Percentiles rank a stretch among this genome's conserved stretches.
Conservation (phyloP, 225 moss, liverwort and hornwort species). For the Straminergon stramineum region DNA sequence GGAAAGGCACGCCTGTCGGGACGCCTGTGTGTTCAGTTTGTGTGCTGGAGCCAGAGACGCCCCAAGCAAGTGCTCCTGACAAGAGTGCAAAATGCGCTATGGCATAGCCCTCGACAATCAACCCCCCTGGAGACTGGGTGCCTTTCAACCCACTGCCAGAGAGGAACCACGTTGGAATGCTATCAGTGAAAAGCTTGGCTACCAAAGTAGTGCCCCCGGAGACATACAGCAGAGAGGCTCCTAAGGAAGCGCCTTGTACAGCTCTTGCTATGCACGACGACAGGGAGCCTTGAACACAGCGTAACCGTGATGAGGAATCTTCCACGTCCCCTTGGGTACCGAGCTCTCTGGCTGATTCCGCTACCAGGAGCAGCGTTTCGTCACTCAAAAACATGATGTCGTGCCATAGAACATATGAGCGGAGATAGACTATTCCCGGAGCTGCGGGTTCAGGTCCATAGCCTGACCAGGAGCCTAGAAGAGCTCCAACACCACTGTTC, state of each 20-base stretch:
- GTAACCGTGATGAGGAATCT: conserved; percentile 38
- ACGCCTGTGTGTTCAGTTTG: conserved; percentile 41
- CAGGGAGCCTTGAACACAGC: conserved; percentile 51
- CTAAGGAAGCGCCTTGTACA: conserved; percentile 63
- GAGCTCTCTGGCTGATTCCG: conserved; percentile 57
- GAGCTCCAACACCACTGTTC: conserved; percentile 76
- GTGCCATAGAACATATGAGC: conserved; percentile 54
- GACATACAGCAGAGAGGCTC: conserved; percentile 67
- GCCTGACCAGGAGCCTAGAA: conserved; percentile 52
- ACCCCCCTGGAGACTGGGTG: conserved; percentile 38
- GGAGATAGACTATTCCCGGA: conserved; percentile 68
- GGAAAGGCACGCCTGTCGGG: conserved; percentile 59
- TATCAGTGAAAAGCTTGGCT: conserved; percentile 63
- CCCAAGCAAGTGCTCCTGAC: conserved; percentile 86
- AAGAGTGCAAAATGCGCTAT: conserved; percentile 76
- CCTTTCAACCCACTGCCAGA: conserved; percentile 43
- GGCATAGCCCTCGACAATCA: conserved; percentile 67
- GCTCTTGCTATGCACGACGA: conserved; percentile 52
- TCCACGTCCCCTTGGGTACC: conserved; percentile 20
- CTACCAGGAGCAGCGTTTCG: conserved; percentile 67
- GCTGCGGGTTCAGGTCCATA: conserved; percentile 24
- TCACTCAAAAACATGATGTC: conserved; percentile 91
- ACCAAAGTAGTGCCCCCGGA: conserved; percentile 82
- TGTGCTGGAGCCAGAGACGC: conserved; percentile 34
- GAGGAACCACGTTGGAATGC: conserved; percentile 84